Base-by-base conservation (phyloP, 177 flowering plant genomes). In the Vitis hybrid region DNA sequence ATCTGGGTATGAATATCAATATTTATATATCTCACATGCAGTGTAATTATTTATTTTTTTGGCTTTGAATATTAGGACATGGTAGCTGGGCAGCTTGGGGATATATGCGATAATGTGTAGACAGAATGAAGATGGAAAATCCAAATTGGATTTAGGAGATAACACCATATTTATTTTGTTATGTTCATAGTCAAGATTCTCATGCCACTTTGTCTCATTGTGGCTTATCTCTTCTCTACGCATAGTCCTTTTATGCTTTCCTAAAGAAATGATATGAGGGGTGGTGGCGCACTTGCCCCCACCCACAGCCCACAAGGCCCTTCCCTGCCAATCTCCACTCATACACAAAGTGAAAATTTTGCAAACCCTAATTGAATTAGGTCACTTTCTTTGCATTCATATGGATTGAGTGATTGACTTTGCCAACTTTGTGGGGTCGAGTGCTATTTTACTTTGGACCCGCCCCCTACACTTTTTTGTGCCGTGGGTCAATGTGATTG, bases 151-250 rank as follows among this genome's bases (percentile, higher is more conserved):
- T 52, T 15, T 27, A 8, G 60, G 63, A 35, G 60, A 58, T 1
- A 13, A 48, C 11, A 1, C 6, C 35, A 51, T 51, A 50, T 12
- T 62, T 52, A 72, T 51, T 72, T 40, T 49, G 64, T 15, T 3
- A 11, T 51, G 56, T 59, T 50, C 51, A 62, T 24, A 73, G 76
- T 73, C 76, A 74, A 74, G 76, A 74, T 74, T 68, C 76, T 74
- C 76, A 68, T 63, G 64, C 76, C 51, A 4, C 3, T 30, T 17
- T 61, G 67, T 67, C 71, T 27, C 57, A 48, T 54, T 49, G 68
- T 27, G 56, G 62, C 32, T 62, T 18, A 68, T 73, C 67, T 24
- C 62, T 56, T 56, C 50, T 18, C 17, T 63, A 8, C 50, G 14
- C 67, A 24, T 48, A 56, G 10, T 8, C 15, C 14, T 55, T 13